phyloP scores from a whole-genome alignment of 2,329 filamentous ascomycete species.

The Aspergillus pseudotamarii region DNA sequence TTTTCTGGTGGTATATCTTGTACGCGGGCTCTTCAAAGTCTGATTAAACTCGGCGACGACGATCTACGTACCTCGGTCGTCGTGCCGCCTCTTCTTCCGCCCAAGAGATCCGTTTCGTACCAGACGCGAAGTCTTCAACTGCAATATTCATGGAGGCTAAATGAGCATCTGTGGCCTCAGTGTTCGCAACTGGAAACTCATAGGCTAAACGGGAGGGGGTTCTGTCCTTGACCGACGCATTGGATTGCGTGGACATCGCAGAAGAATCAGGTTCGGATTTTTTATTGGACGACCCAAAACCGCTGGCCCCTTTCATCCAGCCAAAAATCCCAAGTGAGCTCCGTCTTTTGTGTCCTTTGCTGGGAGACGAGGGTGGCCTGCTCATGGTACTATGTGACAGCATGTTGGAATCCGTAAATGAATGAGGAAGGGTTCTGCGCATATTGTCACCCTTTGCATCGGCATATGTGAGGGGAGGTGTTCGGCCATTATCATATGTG shows the following conservation, averaged over 20 bases:
- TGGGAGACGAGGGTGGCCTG: conserved; percentile 30
- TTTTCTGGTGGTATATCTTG: background rate
- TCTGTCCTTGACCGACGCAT: conserved; percentile 17
- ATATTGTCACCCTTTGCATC: conserved; percentile 13
- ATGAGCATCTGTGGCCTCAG: conserved; percentile 11
- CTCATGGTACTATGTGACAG: conserved; percentile 21
- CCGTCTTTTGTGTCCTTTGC: conserved; percentile 39
- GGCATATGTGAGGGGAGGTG: conserved; percentile 21
- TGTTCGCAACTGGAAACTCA: conserved; percentile 16
- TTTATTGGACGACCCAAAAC: conserved; percentile 26
- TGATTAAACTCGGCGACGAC: conserved; percentile 16
- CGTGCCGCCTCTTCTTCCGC: conserved; percentile 23
- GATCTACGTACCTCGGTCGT: conserved; percentile 36
- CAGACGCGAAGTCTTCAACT: conserved; percentile 20
- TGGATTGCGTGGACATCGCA: conserved; percentile 1
- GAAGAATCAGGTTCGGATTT: conserved; percentile 20
- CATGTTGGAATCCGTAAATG: conserved; percentile 29
- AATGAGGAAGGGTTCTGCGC: conserved; percentile 27
- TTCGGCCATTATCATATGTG: conserved; percentile 19
- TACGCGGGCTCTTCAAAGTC: background rate
- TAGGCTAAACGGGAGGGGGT: conserved; percentile 19
- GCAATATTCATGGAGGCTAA: conserved; percentile 11
- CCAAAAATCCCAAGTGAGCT: conserved; percentile 41
- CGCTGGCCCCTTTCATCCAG: conserved; percentile 43
- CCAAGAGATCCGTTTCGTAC: conserved; percentile 14